These are phyloP conservation scores for Mortierella sp. DNA, from an alignment of 371 early-diverging fungal species.

Conservation along the genomic window DNA sequence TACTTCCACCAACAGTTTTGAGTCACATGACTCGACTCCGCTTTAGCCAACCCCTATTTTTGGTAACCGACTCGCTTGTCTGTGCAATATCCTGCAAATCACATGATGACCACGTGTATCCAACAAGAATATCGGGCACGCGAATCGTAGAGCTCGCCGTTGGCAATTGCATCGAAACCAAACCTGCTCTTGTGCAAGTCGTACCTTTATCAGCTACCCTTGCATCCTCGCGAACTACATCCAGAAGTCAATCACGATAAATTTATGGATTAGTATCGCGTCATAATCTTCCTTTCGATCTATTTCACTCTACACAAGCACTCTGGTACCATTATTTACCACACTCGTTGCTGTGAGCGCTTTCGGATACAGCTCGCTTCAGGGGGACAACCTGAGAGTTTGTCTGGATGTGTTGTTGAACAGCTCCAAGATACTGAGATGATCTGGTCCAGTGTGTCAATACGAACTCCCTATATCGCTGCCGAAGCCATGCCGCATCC, in stretches of 20 bases:
- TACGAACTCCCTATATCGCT: conserved; percentile 23
- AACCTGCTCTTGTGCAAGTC: background rate
- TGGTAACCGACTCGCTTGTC: conserved; percentile 9
- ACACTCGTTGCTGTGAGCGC: background rate
- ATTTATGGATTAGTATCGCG: too few relatives aligned
- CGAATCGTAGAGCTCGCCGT: background rate
- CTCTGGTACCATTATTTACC: background rate
- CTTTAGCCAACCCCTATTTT: conserved; percentile 20
- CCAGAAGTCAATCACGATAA: background rate
- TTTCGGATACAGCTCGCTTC: background rate
- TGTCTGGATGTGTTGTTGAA: background rate
- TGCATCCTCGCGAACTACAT: background rate
- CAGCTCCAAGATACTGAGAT: background rate
- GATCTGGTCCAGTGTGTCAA: conserved; percentile 25
- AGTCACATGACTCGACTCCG: too few relatives aligned
- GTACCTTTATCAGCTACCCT: background rate
- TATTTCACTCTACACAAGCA: too few relatives aligned
- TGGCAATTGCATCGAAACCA: background rate
- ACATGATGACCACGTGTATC: background rate
- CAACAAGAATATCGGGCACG: background rate
- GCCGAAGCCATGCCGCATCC: conserved; percentile 32
- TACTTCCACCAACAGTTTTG: too few relatives aligned
- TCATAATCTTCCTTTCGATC: too few relatives aligned
- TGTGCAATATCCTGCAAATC: background rate
- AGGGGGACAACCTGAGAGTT: background rate